phyloP scores from a whole-genome alignment of 1,139 yeast species.

The Saccharomyces hybrid region DNA sequence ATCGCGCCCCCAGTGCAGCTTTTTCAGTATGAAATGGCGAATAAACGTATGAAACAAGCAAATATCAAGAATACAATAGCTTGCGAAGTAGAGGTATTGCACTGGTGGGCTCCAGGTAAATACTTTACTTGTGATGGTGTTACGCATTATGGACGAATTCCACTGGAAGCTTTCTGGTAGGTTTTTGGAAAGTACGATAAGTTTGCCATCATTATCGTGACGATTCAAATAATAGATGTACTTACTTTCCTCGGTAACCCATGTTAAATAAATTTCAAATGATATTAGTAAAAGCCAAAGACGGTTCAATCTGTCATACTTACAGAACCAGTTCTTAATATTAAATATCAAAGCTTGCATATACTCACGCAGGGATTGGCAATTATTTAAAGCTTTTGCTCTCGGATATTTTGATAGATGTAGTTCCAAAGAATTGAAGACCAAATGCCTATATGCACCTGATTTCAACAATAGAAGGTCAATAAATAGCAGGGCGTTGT shows the following conservation, averaged over 20 bases:
- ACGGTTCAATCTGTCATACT: constrained; percentile 35
- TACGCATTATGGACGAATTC: not conserved
- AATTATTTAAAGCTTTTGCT: constrained; percentile 6
- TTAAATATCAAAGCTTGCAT: not conserved
- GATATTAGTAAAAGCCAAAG: constrained; percentile 58
- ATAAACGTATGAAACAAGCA: too few relatives aligned
- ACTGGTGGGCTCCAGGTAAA: constrained; percentile 40
- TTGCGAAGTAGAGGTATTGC: constrained; percentile 64
- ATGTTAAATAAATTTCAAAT: constrained; percentile 84
- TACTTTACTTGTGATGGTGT: constrained; percentile 33
- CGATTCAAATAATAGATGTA: constrained; percentile 10
- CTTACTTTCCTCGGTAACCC: constrained; percentile 83
- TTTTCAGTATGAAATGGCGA: constrained; percentile 34
- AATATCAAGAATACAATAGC: constrained; percentile 57
- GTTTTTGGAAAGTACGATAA: not conserved
- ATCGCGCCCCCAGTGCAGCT: constrained; percentile 37
- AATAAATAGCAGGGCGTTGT: constrained; percentile 71
- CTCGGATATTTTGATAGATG: constrained; percentile 12
- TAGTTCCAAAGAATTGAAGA: constrained; percentile 57
- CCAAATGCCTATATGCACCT: constrained; percentile 84
- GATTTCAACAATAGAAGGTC: constrained; percentile 78
- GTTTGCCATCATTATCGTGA: not conserved
- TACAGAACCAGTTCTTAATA: constrained; percentile 20
- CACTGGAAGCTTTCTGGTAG: not conserved
- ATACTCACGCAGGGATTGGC: not conserved